phyloP scores from a whole-genome alignment of 140 eudicot genomes.

The Cichorium intybus region DNA sequence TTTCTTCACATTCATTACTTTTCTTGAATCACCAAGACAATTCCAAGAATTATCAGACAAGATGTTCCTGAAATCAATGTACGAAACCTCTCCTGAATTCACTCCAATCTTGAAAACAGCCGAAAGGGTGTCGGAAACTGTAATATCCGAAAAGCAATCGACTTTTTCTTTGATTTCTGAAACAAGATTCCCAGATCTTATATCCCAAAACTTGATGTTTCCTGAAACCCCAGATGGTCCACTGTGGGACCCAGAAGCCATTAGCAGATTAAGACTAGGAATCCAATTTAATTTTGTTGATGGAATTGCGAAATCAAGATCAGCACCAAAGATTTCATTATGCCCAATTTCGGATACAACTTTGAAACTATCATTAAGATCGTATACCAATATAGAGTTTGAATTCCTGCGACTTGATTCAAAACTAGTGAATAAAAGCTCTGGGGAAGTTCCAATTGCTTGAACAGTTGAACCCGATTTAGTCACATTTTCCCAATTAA shows the following conservation, averaged over 20 bases:
- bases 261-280: slow-evolving; percentile 61
- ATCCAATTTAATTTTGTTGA: slow-evolving; percentile 83
- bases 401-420: slow-evolving; percentile 88
- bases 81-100: slow-evolving; percentile 81
- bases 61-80: slow-evolving; percentile 63
- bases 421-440: slow-evolving; percentile 70
- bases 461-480: slow-evolving; percentile 88
- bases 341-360: slow-evolving; percentile 66
- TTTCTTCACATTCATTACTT: slow-evolving; percentile 56
- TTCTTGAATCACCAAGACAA: slow-evolving; percentile 69
- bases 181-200: slow-evolving; percentile 70
- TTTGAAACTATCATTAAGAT: slow-evolving; percentile 44
- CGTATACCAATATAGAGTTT: slow-evolving; percentile 74
- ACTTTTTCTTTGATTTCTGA: slow-evolving; percentile 74
- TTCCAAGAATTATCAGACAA: slow-evolving; percentile 51
- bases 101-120: slow-evolving; percentile 79
- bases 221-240: slow-evolving; percentile 82
- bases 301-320: slow-evolving; percentile 76
- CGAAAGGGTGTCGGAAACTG: slow-evolving; percentile 52
- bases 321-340: slow-evolving; percentile 83
- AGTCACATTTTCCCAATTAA: slow-evolving; percentile 87
- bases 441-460: slow-evolving; percentile 65
- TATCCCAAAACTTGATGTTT: slow-evolving; percentile 78
- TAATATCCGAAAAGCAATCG: slow-evolving; percentile 84
- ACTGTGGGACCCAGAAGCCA: slow-evolving; percentile 97